A percentile compares a stretch with the other conserved stretches of the same genome.
These are phyloP conservation scores for Prasinococcaceae sp. DNA, from an alignment of 139 green algal species.

Conservation along the genomic window DNA sequence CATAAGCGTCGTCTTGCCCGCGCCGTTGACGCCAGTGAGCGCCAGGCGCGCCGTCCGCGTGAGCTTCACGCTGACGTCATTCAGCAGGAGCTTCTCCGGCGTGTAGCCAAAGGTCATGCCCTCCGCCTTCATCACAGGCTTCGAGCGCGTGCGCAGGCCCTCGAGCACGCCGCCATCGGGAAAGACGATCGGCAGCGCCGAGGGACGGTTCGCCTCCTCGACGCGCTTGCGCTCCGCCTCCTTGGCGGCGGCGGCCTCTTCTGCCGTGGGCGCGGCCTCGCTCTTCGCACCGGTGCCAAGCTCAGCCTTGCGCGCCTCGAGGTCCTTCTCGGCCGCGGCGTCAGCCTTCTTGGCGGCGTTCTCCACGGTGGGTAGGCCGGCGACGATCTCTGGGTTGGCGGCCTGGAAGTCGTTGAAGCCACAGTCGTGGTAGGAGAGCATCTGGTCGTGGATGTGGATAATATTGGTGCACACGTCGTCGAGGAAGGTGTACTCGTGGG, in stretches of 20 bases:
- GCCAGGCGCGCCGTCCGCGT: constrained; percentile 12
- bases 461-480: constrained; percentile 12
- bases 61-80: constrained; percentile 10
- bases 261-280: too few species aligned
- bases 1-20: constrained; percentile 28
- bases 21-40: constrained; percentile 21
- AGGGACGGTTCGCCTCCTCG: too few species aligned
- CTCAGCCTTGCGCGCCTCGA: too few species aligned
- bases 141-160: constrained; percentile 3
- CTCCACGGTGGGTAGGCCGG: constrained; percentile 1
- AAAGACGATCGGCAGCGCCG: constrained; percentile 13
- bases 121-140: constrained; percentile 10
- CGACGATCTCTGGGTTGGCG: constrained; percentile 15
- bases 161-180: constrained; percentile 15
- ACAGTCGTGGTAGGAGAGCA: constrained; percentile 3
- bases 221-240: too few species aligned
- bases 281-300: too few species aligned
- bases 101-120: constrained; percentile 9
- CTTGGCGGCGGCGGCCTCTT: too few species aligned
- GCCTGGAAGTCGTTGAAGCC: constrained; percentile 16
- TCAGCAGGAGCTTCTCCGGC: constrained; percentile 4
- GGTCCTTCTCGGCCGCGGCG: too few species aligned
- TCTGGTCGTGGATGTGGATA: constrained; percentile 12
- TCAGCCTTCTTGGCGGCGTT: too few species aligned
- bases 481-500: constrained; percentile 22